phyloP scores from a whole-genome alignment of 371 early-diverging fungal species.

The Mucor circinelloides region DNA sequence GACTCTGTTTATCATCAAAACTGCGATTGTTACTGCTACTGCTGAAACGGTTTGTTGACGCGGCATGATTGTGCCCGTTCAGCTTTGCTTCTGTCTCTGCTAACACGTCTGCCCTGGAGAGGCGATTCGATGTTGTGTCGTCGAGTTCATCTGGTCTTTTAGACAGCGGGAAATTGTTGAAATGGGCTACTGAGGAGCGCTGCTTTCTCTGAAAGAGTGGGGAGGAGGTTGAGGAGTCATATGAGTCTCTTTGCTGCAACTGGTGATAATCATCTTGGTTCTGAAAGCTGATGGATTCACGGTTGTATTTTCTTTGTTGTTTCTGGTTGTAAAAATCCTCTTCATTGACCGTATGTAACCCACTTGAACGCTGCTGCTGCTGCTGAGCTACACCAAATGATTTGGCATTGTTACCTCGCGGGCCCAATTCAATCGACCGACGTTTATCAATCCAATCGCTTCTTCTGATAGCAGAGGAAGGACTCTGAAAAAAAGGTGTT shows the following conservation, averaged over 20 bases:
- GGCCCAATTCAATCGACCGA: constrained; percentile 5
- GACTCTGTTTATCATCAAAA: constrained; percentile 27
- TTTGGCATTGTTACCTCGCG: background rate
- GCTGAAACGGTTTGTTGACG: background rate
- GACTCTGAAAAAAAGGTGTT: background rate
- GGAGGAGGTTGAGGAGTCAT: background rate
- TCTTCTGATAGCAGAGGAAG: constrained; percentile 2
- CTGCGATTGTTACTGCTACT: too few relatives aligned
- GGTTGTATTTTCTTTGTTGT: background rate
- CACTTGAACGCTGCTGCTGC: constrained; percentile 12
- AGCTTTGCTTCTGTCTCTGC: constrained; percentile 55
- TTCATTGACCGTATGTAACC: constrained; percentile 43
- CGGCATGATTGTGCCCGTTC: constrained; percentile 22
- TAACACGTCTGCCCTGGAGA: constrained; percentile 42
- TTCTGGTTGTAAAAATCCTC: constrained; percentile 16
- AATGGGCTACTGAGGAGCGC: constrained; percentile 36
- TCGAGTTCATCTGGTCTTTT: constrained; percentile 2
- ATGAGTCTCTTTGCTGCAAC: constrained; percentile 9
- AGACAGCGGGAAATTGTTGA: constrained; percentile 35
- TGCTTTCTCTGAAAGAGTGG: constrained; percentile 28
- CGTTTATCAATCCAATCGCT: constrained; percentile 18
- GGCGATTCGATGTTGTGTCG: constrained; percentile 10
- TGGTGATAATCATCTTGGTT: background rate
- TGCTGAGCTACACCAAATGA: background rate
- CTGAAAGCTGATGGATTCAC: background rate